Percentiles rank a stretch among this genome's conserved stretches.
phyloP scores from a whole-genome alignment of 805 yeast genomes.

The Hanseniaspora lachancei region DNA sequence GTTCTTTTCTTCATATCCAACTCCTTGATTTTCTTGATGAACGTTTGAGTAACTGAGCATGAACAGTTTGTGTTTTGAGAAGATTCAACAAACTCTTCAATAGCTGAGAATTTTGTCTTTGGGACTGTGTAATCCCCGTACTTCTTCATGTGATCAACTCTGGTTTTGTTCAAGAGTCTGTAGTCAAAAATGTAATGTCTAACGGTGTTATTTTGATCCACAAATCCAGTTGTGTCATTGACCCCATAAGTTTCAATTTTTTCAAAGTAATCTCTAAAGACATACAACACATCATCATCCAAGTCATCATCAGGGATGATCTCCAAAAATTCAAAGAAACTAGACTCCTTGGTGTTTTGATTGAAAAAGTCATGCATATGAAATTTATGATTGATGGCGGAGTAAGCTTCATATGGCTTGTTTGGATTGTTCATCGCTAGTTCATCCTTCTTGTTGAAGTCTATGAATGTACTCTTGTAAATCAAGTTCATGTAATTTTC shows the following conservation, averaged over 20 bases:
- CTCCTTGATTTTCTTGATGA: constrained; percentile 4
- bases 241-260: neutral
- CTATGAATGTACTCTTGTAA: constrained; percentile 1
- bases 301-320: constrained; percentile 38
- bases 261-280: constrained; percentile 31
- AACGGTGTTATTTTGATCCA: constrained; percentile 26
- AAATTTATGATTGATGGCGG: neutral
- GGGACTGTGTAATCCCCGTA: neutral
- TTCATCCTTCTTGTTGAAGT: constrained; percentile 12
- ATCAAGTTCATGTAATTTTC: constrained; percentile 8
- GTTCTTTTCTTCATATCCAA: constrained; percentile 1
- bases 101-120: constrained; percentile 2
- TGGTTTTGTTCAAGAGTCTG: constrained; percentile 16
- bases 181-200: constrained; percentile 30
- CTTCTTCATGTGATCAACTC: neutral
- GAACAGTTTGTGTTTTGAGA: constrained; percentile 1
- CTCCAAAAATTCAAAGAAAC: constrained; percentile 9
- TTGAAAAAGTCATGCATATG: constrained; percentile 8
- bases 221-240: constrained; percentile 16
- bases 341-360: neutral
- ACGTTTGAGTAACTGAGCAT: constrained; percentile 7
- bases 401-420: neutral
- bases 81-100: constrained; percentile 8
- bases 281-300: constrained; percentile 54
- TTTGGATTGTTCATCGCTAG: neutral